These are phyloP conservation scores for Gynostemma pentaphyllum DNA, from an alignment of 306 rosid species.

Conservation along the genomic window DNA sequence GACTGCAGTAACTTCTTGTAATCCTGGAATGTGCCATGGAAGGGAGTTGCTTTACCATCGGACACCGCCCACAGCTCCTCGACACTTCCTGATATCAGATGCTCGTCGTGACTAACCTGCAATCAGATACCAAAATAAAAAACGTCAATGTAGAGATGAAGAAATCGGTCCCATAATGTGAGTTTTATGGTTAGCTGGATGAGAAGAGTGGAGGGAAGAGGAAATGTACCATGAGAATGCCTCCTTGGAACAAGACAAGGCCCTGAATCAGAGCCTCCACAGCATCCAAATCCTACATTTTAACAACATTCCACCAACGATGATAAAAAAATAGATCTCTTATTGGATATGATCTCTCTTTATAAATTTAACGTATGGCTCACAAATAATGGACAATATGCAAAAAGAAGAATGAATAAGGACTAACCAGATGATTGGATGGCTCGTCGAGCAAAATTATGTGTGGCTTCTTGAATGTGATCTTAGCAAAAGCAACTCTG, in stretches of 20 bases:
- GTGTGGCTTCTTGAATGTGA: slow-evolving; percentile 97
- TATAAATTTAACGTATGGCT: not conserved
- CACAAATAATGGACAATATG: not conserved
- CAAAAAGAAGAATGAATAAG: slow-evolving; percentile 4
- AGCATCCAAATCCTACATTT: slow-evolving; percentile 89
- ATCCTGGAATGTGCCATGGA: slow-evolving; percentile 74
- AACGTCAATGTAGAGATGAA: not conserved
- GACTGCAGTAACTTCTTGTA: slow-evolving; percentile 85
- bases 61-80: slow-evolving; percentile 98
- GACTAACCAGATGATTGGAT: slow-evolving; percentile 88
- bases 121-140: not conserved
- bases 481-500: slow-evolving; percentile 97
- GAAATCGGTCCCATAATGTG: not conserved
- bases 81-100: slow-evolving; percentile 94
- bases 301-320: slow-evolving; percentile 6
- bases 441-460: slow-evolving; percentile 96
- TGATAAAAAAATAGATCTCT: not conserved
- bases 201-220: not conserved
- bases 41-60: slow-evolving; percentile 64
- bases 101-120: slow-evolving; percentile 99
- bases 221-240: slow-evolving; percentile 84
- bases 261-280: slow-evolving; percentile 99
- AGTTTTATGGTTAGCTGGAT: not conserved
- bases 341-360: not conserved
- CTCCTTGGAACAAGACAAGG: slow-evolving; percentile 96